phyloP scores from a whole-genome alignment of 129 eudicot species.

The Helianthus annuus region DNA sequence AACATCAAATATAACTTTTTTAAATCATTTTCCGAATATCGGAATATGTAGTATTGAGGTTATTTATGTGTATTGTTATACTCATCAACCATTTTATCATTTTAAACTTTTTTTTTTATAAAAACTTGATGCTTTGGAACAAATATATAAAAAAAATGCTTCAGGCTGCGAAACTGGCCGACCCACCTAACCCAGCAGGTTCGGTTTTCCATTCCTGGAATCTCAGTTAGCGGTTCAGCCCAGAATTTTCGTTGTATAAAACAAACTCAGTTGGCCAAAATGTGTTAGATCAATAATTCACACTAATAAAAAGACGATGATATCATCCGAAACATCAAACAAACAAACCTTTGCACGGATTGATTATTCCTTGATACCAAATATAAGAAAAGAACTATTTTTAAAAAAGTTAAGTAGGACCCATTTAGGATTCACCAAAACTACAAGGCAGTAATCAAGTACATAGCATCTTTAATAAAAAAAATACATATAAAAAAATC shows the following conservation, averaged over 20 bases:
- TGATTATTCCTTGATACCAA: slow-evolving; percentile 30
- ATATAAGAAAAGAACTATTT: slow-evolving; percentile 22
- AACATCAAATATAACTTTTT: background rate
- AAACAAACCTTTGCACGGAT: slow-evolving; percentile 24
- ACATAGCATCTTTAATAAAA: background rate
- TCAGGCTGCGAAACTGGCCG: background rate
- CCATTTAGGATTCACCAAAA: slow-evolving; percentile 24
- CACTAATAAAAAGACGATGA: slow-evolving; percentile 22
- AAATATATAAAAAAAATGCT: background rate
- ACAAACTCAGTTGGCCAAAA: background rate
- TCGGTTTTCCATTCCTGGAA: background rate
- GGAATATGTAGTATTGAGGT: background rate
- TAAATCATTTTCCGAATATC: background rate
- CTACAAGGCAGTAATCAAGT: slow-evolving; percentile 27
- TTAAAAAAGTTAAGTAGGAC: slow-evolving; percentile 26
- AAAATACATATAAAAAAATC: background rate
- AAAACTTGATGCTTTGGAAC: background rate
- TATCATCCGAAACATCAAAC: slow-evolving; percentile 22
- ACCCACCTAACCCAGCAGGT: background rate
- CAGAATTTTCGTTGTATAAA: background rate
- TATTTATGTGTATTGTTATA: background rate
- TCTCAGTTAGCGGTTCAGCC: background rate
- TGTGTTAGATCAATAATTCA: background rate
- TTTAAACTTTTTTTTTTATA: background rate
- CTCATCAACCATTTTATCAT: background rate